Percentiles rank a stretch among this genome's conserved stretches.
phyloP scores from a whole-genome alignment of 345 rosid species.

The Bruguiera parviflora region DNA sequence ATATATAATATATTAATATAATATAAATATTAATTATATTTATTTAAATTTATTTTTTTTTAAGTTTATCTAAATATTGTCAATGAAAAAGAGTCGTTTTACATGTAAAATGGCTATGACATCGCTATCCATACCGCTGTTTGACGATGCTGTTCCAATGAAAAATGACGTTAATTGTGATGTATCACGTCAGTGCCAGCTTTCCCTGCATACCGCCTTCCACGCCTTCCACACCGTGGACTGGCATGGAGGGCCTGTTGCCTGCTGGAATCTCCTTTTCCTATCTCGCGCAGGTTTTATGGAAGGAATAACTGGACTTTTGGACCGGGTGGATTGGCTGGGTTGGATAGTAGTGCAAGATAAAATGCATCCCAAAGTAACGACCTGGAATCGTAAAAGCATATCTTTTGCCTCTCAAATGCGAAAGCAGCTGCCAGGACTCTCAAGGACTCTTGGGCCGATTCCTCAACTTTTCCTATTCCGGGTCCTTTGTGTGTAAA shows the following conservation, averaged over 20 bases:
- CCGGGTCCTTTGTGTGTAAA: too few relatives aligned
- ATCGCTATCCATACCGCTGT: neutral
- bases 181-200: slow-evolving; percentile 2
- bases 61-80: too few relatives aligned
- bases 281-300: neutral
- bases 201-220: neutral
- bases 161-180: slow-evolving; percentile 14
- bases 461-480: too few relatives aligned
- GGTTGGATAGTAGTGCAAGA: neutral
- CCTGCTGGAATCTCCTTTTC: neutral
- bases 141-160: slow-evolving; percentile 18
- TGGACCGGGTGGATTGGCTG: neutral
- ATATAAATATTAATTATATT: too few relatives aligned
- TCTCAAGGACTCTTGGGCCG: slow-evolving; percentile 1
- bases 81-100: neutral
- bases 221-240: neutral
- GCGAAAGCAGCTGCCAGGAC: slow-evolving; percentile 22
- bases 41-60: too few relatives aligned
- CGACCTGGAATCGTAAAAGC: neutral
- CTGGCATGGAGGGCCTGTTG: neutral
- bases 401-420: slow-evolving; percentile 11
- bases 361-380: neutral
- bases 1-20: too few relatives aligned
- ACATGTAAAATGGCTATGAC: neutral
- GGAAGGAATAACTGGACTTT: neutral